Conservation (phyloP, 805 yeast genomes). For the Jamesozyma rosinii region DNA sequence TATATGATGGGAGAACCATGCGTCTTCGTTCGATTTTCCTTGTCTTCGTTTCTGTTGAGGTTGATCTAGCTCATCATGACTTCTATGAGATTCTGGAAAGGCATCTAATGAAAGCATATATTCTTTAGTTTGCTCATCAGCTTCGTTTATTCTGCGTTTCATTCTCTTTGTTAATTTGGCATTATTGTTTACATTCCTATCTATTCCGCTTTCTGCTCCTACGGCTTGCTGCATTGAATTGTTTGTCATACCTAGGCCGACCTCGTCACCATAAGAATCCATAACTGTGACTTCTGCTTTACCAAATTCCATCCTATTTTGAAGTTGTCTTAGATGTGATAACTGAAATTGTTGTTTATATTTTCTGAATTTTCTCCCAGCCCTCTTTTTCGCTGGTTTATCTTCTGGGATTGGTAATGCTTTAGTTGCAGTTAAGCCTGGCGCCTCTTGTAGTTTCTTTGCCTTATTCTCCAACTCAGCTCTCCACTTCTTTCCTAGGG, state of each 20-base stretch:
- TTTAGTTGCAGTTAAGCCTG: conserved; percentile 58
- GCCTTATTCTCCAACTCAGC: conserved; percentile 54
- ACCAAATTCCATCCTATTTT: conserved; percentile 79
- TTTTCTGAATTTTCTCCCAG: conserved; percentile 73
- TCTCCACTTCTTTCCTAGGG: conserved; percentile 49
- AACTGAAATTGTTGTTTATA: conserved; percentile 70
- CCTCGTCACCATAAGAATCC: conserved; percentile 69
- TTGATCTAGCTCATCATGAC: not conserved
- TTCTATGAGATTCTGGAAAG: not conserved
- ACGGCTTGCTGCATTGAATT: conserved; percentile 15
- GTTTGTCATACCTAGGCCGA: conserved; percentile 68
- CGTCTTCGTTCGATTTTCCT: not conserved
- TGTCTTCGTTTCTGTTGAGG: not conserved
- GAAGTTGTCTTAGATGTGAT: conserved; percentile 75
- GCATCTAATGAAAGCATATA: conserved; percentile 6
- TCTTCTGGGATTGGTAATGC: conserved; percentile 70
- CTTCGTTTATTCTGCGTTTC: conserved; percentile 38
- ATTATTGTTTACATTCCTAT: conserved; percentile 38
- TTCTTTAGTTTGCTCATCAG: conserved; percentile 15
- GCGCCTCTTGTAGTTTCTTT: conserved; percentile 69
- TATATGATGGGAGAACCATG: conserved; percentile 7
- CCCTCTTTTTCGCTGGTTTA: conserved; percentile 69
- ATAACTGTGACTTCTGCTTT: conserved; percentile 51
- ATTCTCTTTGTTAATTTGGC: conserved; percentile 56
- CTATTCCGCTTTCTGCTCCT: conserved; percentile 16